These are phyloP conservation scores for Talaromyces ruber DNA, from an alignment of 495 filamentous ascomycete genomes.

Conservation along the genomic window DNA sequence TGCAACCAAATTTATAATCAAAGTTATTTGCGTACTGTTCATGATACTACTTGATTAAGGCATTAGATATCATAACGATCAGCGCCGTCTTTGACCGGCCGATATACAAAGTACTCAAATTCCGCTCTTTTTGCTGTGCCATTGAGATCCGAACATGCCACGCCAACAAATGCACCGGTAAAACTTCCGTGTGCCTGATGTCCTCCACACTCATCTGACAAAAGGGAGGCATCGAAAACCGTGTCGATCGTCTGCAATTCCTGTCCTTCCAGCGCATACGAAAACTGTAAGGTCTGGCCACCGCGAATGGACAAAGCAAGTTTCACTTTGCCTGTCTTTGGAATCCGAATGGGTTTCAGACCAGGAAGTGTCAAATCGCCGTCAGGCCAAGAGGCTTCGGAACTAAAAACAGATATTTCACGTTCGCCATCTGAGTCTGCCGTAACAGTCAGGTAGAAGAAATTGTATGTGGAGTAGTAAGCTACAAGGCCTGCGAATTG, in stretches of 20 bases:
- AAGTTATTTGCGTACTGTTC: not conserved
- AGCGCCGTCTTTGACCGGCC: slow-evolving; percentile 1
- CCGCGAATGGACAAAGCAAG: slow-evolving; percentile 6
- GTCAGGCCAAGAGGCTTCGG: slow-evolving; percentile 6
- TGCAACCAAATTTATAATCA: not conserved
- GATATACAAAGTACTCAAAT: slow-evolving; percentile 5
- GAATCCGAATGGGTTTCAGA: not conserved
- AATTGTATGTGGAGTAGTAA: slow-evolving; percentile 6
- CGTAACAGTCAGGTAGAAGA: slow-evolving; percentile 7
- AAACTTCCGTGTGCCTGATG: slow-evolving; percentile 6
- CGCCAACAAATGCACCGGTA: slow-evolving; percentile 4
- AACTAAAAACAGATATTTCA: slow-evolving; percentile 3
- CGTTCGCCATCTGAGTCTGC: slow-evolving; percentile 6
- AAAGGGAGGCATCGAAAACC: slow-evolving; percentile 1
- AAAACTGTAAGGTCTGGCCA: slow-evolving; percentile 5
- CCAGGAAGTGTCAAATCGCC: not conserved
- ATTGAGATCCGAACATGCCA: slow-evolving; percentile 7
- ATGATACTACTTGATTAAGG: not conserved
- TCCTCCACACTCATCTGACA: slow-evolving; percentile 8
- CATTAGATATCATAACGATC: slow-evolving; percentile 5
- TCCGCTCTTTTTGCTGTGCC: slow-evolving; percentile 1
- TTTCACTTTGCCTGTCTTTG: not conserved
- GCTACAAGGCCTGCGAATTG: slow-evolving; percentile 6
- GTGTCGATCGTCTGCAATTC: not conserved
- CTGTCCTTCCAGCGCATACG: slow-evolving; percentile 1